Evolutionary conservation across 73 alveolate species (phyloP).

Genomic region (Tetrahymena thermophila): DNA sequence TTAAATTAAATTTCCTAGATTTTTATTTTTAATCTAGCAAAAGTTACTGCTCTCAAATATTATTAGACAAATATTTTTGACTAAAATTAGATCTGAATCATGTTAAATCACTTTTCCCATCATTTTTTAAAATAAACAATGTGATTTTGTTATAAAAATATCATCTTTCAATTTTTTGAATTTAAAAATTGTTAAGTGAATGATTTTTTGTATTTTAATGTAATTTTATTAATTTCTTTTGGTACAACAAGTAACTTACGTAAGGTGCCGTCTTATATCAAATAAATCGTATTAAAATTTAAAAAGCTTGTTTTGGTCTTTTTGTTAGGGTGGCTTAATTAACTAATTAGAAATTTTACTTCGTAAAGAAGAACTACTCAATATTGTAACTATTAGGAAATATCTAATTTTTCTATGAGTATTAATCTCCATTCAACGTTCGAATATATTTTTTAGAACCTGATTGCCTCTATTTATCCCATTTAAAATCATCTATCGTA

Average conservation of each 20-base stretch:
- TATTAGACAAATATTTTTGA: too few relatives aligned
- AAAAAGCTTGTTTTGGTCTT: background rate
- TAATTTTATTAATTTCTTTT: background rate
- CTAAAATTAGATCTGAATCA: too few relatives aligned
- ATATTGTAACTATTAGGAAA: background rate
- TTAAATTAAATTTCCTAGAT: background rate
- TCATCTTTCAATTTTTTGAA: background rate
- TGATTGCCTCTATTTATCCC: background rate
- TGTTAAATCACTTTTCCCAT: background rate
- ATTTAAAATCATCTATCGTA: background rate
- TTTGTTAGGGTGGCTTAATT: background rate
- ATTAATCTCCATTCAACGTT: background rate
- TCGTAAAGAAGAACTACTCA: background rate
- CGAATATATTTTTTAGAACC: background rate
- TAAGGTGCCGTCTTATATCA: background rate
- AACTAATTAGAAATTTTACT: too few relatives aligned
- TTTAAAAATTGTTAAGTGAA: background rate
- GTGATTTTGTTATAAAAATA: too few relatives aligned
- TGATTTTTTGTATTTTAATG: background rate
- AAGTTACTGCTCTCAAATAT: background rate
- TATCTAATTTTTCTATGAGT: background rate
- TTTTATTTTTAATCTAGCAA: background rate
- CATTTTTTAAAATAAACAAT: background rate
- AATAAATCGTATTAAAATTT: background rate
- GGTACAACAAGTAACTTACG: background rate